Conservation (phyloP, 768 basidiomycete species). For the Boletus reticuloceps region DNA sequence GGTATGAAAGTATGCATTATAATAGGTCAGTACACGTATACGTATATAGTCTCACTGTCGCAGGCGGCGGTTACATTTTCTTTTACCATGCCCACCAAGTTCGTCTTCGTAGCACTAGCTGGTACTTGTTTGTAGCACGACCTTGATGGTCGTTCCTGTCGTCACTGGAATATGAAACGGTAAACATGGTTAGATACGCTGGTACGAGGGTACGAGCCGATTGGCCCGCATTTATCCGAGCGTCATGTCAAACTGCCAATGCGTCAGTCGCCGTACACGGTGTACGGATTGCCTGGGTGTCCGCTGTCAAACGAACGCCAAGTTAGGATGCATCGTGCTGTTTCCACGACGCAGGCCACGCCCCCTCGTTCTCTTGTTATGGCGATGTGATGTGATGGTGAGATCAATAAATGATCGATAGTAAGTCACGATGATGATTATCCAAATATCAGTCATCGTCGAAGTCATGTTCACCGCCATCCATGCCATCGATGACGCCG, state of each 20-base stretch:
- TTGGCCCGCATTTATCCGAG: too few species aligned
- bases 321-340: neutral
- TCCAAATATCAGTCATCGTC: too few species aligned
- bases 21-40: constrained; percentile 23
- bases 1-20: constrained; percentile 28
- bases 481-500: too few species aligned
- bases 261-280: neutral
- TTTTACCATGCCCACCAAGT: constrained; percentile 9
- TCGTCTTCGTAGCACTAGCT: constrained; percentile 17
- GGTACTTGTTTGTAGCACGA: constrained; percentile 7
- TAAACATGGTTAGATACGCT: constrained; percentile 1
- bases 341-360: constrained; percentile 9
- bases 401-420: too few species aligned
- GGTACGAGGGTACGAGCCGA: too few species aligned
- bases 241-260: neutral
- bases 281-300: neutral
- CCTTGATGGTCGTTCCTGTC: constrained; percentile 16
- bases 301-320: neutral
- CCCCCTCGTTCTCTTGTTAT: neutral
- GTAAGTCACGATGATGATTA: too few species aligned
- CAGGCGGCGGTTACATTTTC: constrained; percentile 10
- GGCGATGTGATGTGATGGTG: too few species aligned
- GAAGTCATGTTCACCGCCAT: too few species aligned
- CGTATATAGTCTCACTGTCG: constrained; percentile 30
- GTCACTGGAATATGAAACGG: constrained; percentile 5